These are phyloP conservation scores for Suillus occidentalis DNA, from an alignment of 768 basidiomycete species.

Conservation along the genomic window DNA sequence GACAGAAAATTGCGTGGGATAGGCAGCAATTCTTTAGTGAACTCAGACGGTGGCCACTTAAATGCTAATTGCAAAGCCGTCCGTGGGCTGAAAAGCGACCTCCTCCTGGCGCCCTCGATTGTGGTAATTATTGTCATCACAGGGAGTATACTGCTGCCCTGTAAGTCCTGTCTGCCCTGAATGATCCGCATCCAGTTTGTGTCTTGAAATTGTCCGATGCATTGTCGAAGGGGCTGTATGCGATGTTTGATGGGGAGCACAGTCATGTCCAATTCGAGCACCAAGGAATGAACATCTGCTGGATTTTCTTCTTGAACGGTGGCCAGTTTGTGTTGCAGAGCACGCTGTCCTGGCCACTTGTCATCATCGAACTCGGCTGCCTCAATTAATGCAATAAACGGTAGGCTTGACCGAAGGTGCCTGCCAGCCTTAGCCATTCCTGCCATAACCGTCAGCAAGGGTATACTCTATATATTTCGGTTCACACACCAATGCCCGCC, in stretches of 20 bases:
- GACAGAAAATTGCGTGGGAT: not conserved
- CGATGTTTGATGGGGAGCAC: not conserved
- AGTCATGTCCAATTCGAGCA: not conserved
- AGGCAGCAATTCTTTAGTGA: not conserved
- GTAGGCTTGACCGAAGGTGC: not conserved
- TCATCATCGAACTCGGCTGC: not conserved
- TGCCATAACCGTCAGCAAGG: not conserved
- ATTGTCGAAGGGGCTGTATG: not conserved
- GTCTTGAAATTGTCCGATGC: not conserved
- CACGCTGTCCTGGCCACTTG: not conserved
- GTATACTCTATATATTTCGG: not conserved
- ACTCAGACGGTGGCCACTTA: not conserved
- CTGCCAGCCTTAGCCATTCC: not conserved
- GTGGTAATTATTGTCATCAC: slow-evolving; percentile 1
- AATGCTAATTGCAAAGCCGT: slow-evolving; percentile 1
- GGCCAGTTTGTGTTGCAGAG: not conserved
- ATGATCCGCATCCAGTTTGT: not conserved
- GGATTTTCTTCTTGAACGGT: not conserved
- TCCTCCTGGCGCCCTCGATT: not conserved
- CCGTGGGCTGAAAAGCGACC: not conserved
- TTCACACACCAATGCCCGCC: not conserved
- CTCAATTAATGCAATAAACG: not conserved
- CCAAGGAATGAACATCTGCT: not conserved
- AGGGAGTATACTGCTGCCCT: not conserved
- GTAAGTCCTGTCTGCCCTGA: not conserved